Conservation (phyloP, 129 eudicot genomes). For the Escallonia rubra region DNA sequence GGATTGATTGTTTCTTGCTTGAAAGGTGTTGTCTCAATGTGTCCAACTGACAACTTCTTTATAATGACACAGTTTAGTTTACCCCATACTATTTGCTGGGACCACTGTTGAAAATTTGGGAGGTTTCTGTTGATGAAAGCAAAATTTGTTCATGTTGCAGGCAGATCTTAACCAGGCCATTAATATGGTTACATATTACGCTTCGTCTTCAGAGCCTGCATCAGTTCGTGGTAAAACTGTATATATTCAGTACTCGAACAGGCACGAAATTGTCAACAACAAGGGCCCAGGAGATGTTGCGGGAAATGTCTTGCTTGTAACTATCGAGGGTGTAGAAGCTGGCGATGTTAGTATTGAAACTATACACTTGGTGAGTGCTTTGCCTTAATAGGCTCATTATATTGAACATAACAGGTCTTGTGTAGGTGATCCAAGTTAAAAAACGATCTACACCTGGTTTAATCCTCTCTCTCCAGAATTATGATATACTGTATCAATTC, state of each 20-base stretch:
- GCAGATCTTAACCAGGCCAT: conserved; percentile 67
- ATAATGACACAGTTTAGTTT: too few species aligned
- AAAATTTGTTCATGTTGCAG: conserved; percentile 25
- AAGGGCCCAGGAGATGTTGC: conserved; percentile 62
- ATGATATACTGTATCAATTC: too few species aligned
- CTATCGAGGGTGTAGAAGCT: conserved; percentile 71
- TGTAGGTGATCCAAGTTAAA: not conserved
- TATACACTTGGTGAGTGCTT: conserved; percentile 56
- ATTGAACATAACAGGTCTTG: not conserved
- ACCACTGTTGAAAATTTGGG: not conserved
- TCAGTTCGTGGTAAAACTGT: conserved; percentile 65
- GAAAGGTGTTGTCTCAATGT: too few species aligned
- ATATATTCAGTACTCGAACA: conserved; percentile 59
- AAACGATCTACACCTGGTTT: not conserved
- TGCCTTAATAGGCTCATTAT: not conserved
- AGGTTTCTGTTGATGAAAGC: not conserved
- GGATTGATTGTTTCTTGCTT: too few species aligned
- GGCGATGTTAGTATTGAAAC: conserved; percentile 66
- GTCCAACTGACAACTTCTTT: too few species aligned
- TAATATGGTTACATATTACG: conserved; percentile 57
- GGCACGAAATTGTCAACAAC: conserved; percentile 63
- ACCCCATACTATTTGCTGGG: too few species aligned
- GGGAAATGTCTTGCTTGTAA: conserved; percentile 64
- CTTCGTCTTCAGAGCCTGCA: conserved; percentile 67
- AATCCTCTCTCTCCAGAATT: too few species aligned